Conservation (phyloP, 305 asterid genomes). For the Euphrasia arctica region DNA sequence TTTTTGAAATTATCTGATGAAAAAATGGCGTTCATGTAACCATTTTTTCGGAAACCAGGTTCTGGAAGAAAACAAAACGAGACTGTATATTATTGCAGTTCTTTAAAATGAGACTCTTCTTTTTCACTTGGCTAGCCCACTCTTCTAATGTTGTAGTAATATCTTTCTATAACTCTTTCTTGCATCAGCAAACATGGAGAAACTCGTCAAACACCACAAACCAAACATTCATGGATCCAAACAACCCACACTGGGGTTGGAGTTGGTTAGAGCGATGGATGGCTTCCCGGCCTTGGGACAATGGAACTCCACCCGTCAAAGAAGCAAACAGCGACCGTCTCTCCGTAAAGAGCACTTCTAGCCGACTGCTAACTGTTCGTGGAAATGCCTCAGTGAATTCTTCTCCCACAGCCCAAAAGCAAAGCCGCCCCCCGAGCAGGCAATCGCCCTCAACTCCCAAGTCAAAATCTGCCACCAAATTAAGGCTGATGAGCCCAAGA, state of each 20-base stretch:
- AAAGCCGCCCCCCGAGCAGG: background rate
- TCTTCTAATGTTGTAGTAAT: too few relatives aligned
- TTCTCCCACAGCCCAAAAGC: conserved; percentile 7
- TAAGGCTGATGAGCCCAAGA: conserved; percentile 50
- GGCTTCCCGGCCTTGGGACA: conserved; percentile 80
- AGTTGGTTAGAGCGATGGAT: conserved; percentile 95
- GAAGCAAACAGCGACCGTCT: conserved; percentile 29
- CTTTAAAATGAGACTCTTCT: too few relatives aligned
- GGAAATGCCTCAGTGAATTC: background rate
- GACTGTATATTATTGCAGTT: too few relatives aligned
- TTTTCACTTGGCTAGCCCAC: too few relatives aligned
- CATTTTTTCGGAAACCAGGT: too few relatives aligned
- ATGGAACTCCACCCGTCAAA: conserved; percentile 31
- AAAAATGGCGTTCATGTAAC: too few relatives aligned
- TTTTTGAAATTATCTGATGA: too few relatives aligned
- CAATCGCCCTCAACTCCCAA: conserved; percentile 67
- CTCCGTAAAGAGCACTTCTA: conserved; percentile 30
- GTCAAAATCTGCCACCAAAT: conserved; percentile 39
- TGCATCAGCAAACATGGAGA: conserved; percentile 68
- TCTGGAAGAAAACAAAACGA: too few relatives aligned
- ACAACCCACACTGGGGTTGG: conserved; percentile 89
- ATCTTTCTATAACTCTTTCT: background rate
- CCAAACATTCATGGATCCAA: conserved; percentile 74
- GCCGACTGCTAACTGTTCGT: background rate
- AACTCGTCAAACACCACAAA: conserved; percentile 44